Conservation (phyloP, 2,329 filamentous ascomycete genomes). For the Fusarium miscanthi region DNA sequence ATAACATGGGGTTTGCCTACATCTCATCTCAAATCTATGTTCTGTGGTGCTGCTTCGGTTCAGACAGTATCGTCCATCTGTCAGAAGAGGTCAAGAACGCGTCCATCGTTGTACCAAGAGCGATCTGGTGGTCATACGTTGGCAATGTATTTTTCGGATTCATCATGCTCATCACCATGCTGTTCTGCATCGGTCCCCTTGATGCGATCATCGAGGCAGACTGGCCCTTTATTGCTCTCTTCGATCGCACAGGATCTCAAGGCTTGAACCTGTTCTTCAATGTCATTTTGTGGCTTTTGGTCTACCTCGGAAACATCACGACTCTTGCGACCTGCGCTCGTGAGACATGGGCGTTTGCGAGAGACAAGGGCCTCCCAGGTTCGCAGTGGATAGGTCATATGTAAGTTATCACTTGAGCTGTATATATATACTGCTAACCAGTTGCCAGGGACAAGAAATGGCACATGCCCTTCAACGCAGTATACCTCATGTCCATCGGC, state of each 20-base stretch:
- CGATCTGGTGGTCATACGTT: conserved; percentile 25
- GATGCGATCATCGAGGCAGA: conserved; percentile 9
- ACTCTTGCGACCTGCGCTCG: conserved; percentile 29
- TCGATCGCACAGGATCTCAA: conserved; percentile 18
- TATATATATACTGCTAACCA: neutral
- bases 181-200: conserved; percentile 27
- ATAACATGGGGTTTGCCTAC: conserved; percentile 30
- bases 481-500: conserved; percentile 28
- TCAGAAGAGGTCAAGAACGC: conserved; percentile 25
- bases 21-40: conserved; percentile 28
- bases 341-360: conserved; percentile 20
- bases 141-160: conserved; percentile 23
- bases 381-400: conserved; percentile 25
- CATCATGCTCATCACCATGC: conserved; percentile 31
- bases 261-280: conserved; percentile 22
- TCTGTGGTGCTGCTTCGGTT: conserved; percentile 27
- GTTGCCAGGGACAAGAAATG: conserved; percentile 15
- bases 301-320: conserved; percentile 22
- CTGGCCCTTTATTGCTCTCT: conserved; percentile 20
- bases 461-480: conserved; percentile 29
- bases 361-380: conserved; percentile 24
- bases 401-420: neutral
- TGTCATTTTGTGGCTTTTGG: conserved; percentile 19
- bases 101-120: conserved; percentile 2
- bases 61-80: conserved; percentile 25